phyloP scores from a whole-genome alignment of 768 basidiomycete genomes.

The Phaeolepiota aurea region DNA sequence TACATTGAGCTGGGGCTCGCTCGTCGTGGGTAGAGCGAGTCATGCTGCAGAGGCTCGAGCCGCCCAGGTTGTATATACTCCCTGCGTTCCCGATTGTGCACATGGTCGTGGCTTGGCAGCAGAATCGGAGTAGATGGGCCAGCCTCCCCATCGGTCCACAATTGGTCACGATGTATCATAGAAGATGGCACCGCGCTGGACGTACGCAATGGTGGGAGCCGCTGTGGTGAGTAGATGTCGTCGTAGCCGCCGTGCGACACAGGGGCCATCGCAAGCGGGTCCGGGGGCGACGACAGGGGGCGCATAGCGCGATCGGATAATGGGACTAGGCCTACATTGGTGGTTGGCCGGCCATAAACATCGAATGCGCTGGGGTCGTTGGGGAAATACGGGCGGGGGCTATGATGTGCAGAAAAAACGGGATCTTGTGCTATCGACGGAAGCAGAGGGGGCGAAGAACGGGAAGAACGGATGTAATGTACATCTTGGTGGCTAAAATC shows the following conservation, averaged over 20 bases:
- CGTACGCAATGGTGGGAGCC: neutral
- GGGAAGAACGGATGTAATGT: slow-evolving; percentile 3
- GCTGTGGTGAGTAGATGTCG: neutral
- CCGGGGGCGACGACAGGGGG: neutral
- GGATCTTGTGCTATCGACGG: slow-evolving; percentile 7
- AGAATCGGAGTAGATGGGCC: slow-evolving; percentile 32
- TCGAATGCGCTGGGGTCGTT: neutral
- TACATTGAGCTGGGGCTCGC: neutral
- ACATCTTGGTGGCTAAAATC: neutral
- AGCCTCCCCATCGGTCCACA: slow-evolving; percentile 34
- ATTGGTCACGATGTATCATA: neutral
- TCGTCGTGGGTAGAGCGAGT: slow-evolving; percentile 7
- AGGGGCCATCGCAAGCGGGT: neutral
- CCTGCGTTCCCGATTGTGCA: slow-evolving; percentile 9
- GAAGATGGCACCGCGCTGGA: neutral
- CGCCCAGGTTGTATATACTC: slow-evolving; percentile 13
- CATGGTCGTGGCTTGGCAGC: slow-evolving; percentile 11
- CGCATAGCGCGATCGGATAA: neutral
- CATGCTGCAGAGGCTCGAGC: slow-evolving; percentile 10
- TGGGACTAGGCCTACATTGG: neutral
- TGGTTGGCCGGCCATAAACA: no score
- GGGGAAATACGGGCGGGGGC: slow-evolving; percentile 3
- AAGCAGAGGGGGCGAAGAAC: neutral
- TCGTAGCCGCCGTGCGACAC: neutral
- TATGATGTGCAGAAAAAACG: slow-evolving; percentile 4